Evolutionary conservation across 148 eudicot species (phyloP), one percentile per base, ranked within the genome.

Genomic region (Rheum nobile): DNA sequence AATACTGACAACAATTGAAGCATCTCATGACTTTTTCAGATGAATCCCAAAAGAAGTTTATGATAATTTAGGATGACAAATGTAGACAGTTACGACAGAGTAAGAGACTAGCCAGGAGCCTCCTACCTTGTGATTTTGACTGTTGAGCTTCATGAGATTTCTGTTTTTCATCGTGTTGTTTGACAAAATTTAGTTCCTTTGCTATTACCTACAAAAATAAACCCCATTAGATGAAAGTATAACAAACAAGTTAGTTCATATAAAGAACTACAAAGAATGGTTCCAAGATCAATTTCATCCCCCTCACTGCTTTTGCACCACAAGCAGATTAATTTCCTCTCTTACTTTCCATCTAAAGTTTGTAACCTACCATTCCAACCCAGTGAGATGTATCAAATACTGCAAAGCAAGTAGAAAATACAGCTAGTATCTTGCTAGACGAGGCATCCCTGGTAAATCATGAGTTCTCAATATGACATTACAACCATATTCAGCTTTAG

Each of bases 161-260:
- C 74, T 44, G 42, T 39, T 31, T 79, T 82, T 80, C 76, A 55
- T 78, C 84, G 74, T 47, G 32, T 44, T 63, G 79, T 63, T 77
- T 67, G 61, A 88, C 89, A 80, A 79, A 87, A 79, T 88, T 90
- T 72, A 86, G 73, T 71, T 87, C 89, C 73, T 77, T 79, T 77
- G 79, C 91, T 21, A 16, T 65, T 7, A 90, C 85, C 96, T 90
- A 63, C n/a, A 67, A 74, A 35, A 79, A 74, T 74, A 28, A 54
- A 44, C 2, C 32, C 3, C 41, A 5, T 65, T 14, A 65, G 41
- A 65, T 65, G 70, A 38, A 65, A 32, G 17, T 8, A 65, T 11
- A 67, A 22, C 31, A 65, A n/a, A 16, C 14, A 34, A 13, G 29
- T 31, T 1, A 0, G 21, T n/a, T 26, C 34, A 22, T 21, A 6